phyloP scores from a whole-genome alignment of 176 grass and related monocot genomes.

The Ananas comosus region DNA sequence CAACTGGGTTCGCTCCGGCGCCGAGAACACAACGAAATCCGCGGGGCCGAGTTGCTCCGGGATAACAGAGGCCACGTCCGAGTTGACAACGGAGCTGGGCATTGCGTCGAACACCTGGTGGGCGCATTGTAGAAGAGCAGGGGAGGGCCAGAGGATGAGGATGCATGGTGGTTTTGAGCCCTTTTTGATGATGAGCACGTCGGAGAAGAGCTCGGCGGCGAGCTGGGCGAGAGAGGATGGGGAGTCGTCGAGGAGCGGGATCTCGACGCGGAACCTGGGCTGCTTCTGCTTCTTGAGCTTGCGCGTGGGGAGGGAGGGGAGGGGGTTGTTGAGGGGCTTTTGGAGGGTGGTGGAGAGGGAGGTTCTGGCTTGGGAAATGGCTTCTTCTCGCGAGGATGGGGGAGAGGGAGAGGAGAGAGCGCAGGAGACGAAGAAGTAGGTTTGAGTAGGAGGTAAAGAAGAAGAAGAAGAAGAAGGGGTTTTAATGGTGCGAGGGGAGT shows the following conservation, averaged over 20 bases:
- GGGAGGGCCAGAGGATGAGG: conserved; percentile 54
- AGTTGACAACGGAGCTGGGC: conserved; percentile 29
- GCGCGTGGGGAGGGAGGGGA: conserved; percentile 26
- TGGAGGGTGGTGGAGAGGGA: conserved; percentile 49
- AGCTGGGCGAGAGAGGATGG: conserved; percentile 48
- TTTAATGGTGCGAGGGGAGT: neutral
- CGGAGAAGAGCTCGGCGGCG: conserved; percentile 48
- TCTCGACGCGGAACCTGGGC: conserved; percentile 63
- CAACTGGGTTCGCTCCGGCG: conserved; percentile 37
- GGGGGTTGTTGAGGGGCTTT: conserved; percentile 51
- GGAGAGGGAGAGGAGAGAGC: conserved; percentile 13
- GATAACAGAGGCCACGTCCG: conserved; percentile 27
- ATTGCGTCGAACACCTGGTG: conserved; percentile 20
- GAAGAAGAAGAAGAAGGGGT: neutral
- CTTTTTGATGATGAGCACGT: conserved; percentile 35
- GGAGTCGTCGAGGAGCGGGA: conserved; percentile 74
- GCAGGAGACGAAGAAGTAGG: neutral
- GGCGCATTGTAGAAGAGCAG: conserved; percentile 20
- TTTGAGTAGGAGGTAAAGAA: neutral
- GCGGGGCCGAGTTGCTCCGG: conserved; percentile 18
- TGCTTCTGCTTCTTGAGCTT: conserved; percentile 73
- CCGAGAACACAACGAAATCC: conserved; percentile 54
- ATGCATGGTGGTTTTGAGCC: conserved; percentile 28
- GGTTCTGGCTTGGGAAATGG: conserved; percentile 54
- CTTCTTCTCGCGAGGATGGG: conserved; percentile 68